These are phyloP conservation scores for Aspergillus sergii DNA, from an alignment of 2,329 filamentous ascomycete species.

Conservation along the genomic window DNA sequence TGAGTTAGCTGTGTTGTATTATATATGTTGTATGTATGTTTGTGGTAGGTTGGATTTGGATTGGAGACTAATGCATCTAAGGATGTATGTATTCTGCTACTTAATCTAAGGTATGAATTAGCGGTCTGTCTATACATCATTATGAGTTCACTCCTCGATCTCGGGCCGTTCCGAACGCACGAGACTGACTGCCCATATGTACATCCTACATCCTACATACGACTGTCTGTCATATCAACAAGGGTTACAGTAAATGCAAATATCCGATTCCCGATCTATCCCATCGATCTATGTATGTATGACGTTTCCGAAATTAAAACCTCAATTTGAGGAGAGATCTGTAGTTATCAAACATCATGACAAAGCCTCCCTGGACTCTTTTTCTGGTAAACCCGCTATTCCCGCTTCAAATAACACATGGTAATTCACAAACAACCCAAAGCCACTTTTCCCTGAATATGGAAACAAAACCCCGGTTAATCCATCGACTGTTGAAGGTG, in stretches of 20 bases:
- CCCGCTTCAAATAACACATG: constrained; percentile 23
- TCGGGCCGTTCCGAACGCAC: neutral
- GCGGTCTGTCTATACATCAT: neutral
- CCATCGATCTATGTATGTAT: neutral
- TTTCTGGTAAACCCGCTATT: constrained; percentile 19
- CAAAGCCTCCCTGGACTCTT: constrained; percentile 4
- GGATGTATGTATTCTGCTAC: neutral
- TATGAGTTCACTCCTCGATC: neutral
- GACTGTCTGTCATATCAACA: neutral
- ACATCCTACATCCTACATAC: too few relatives aligned
- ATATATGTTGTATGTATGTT: too few relatives aligned
- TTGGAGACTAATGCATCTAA: too few relatives aligned
- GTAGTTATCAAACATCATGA: constrained; percentile 3
- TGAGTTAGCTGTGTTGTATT: neutral
- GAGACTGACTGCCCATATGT: neutral
- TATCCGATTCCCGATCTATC: neutral
- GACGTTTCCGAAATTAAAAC: constrained; percentile 2
- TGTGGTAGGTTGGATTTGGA: too few relatives aligned
- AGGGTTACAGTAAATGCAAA: neutral
- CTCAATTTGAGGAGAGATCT: neutral
- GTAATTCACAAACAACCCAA: constrained; percentile 7
- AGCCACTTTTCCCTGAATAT: constrained; percentile 14
- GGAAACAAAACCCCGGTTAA: constrained; percentile 16
- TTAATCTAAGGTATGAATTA: too few relatives aligned
- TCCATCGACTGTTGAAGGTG: constrained; percentile 18